Percentiles rank a stretch among this genome's conserved stretches.
Conservation (phyloP, 164 flowering plant species). For the Chimonanthus praecox region DNA sequence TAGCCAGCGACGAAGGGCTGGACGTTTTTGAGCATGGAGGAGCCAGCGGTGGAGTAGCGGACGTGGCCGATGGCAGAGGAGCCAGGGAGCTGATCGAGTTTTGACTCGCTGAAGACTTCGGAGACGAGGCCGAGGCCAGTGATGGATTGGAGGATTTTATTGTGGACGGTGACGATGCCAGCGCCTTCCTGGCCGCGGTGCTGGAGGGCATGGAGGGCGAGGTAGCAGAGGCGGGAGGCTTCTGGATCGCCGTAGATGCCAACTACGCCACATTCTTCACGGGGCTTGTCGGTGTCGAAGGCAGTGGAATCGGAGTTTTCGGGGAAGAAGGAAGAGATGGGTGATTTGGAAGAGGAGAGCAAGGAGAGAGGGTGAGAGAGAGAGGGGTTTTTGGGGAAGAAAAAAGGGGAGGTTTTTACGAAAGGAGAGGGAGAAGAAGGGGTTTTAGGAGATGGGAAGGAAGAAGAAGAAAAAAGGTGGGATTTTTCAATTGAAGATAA, state of each 20-base stretch:
- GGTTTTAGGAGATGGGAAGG: neutral
- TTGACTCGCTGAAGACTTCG: constrained; percentile 71
- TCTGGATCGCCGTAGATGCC: constrained; percentile 93
- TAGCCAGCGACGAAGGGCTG: constrained; percentile 94
- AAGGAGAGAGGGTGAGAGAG: neutral
- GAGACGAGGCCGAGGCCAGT: constrained; percentile 88
- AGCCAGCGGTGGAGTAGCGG: constrained; percentile 87
- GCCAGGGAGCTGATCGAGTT: constrained; percentile 68
- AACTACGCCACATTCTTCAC: constrained; percentile 95
- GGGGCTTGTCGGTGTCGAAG: constrained; percentile 28
- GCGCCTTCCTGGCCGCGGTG: constrained; percentile 98
- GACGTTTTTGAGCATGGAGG: constrained; percentile 87
- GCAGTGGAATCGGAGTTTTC: constrained; percentile 3
- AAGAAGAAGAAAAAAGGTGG: neutral
- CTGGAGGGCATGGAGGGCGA: constrained; percentile 88
- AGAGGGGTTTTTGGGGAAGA: neutral
- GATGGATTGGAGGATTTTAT: constrained; percentile 51
- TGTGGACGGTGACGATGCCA: constrained; percentile 66
- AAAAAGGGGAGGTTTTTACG: neutral
- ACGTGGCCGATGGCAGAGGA: constrained; percentile 82
- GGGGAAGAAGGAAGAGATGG: constrained; percentile 11
- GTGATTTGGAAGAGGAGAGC: constrained; percentile 15
- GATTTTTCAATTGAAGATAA: neutral
- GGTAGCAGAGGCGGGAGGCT: constrained; percentile 75
- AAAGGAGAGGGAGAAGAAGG: neutral